Conservation (phyloP, 2,329 filamentous ascomycete species). For the Teratosphaeria nubilosa region DNA sequence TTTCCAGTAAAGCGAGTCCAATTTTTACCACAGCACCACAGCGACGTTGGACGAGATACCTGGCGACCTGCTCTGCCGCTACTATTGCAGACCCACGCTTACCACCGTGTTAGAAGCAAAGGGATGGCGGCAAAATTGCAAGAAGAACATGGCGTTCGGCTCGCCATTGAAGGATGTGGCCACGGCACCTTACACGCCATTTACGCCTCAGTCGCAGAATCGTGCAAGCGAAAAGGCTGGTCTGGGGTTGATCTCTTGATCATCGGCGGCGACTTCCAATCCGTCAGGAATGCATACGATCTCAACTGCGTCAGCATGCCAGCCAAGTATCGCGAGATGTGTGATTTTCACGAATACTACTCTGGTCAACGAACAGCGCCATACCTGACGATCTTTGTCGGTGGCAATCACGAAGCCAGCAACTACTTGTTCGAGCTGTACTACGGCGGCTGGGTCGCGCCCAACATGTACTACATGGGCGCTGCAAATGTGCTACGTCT, state of each 20-base stretch:
- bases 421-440: conserved; percentile 86
- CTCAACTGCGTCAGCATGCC: conserved; percentile 84
- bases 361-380: conserved; percentile 66
- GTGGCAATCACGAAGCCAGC: conserved; percentile 90
- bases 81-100: too few relatives aligned
- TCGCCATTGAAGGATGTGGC: conserved; percentile 83
- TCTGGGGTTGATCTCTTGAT: conserved; percentile 77
- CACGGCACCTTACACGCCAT: conserved; percentile 89
- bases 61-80: too few relatives aligned
- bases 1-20: too few relatives aligned
- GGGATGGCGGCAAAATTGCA: conserved; percentile 6
- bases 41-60: neutral
- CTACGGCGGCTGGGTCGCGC: conserved; percentile 94
- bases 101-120: neutral
- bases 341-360: conserved; percentile 94
- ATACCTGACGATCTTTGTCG: conserved; percentile 84
- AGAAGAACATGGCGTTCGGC: conserved; percentile 12
- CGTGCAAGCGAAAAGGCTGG: conserved; percentile 66
- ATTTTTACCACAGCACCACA: too few relatives aligned
- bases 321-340: conserved; percentile 73
- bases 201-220: conserved; percentile 64
- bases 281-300: conserved; percentile 80
- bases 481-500: conserved; percentile 80
- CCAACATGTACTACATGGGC: conserved; percentile 94
- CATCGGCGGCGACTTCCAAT: conserved; percentile 93